Percentiles rank a stretch among this genome's conserved stretches.
Evolutionary conservation across 2,329 filamentous ascomycete genomes (phyloP).

Genomic region (Talaromyces sp.): DNA sequence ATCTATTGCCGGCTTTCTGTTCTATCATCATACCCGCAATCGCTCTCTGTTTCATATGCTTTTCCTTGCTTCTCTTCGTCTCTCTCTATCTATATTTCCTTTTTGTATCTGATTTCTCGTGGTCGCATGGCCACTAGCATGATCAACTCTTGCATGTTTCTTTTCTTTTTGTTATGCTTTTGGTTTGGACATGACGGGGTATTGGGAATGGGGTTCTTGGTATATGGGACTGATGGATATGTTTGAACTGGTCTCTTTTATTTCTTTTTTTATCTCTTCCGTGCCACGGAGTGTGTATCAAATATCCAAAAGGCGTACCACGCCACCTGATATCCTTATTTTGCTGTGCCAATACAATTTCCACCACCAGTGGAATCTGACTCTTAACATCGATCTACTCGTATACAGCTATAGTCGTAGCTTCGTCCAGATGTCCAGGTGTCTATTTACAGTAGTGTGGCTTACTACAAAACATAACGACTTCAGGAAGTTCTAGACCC

Average conservation of each 20-base stretch:
- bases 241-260: slow-evolving; percentile 3
- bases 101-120: slow-evolving; percentile 2
- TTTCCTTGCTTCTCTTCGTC: slow-evolving; percentile 2
- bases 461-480: background rate
- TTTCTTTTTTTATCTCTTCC: slow-evolving; percentile 6
- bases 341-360: slow-evolving; percentile 5
- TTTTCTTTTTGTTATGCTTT: background rate
- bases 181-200: slow-evolving; percentile 19
- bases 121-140: slow-evolving; percentile 1
- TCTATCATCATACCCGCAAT: slow-evolving; percentile 26
- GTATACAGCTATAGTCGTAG: too few species aligned
- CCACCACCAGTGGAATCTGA: background rate
- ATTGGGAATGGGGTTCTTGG: slow-evolving; percentile 15
- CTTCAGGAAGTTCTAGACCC: too few species aligned
- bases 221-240: slow-evolving; percentile 11
- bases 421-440: too few species aligned
- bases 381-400: too few species aligned
- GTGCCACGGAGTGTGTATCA: slow-evolving; percentile 16
- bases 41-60: slow-evolving; percentile 7
- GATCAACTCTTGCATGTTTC: slow-evolving; percentile 18
- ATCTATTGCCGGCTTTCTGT: background rate
- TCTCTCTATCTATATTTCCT: slow-evolving; percentile 6
- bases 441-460: too few species aligned
- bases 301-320: slow-evolving; percentile 20
- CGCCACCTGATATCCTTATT: slow-evolving; percentile 14